Conservation (phyloP, 2,329 filamentous ascomycete species). For the Colletotrichum agaves region DNA sequence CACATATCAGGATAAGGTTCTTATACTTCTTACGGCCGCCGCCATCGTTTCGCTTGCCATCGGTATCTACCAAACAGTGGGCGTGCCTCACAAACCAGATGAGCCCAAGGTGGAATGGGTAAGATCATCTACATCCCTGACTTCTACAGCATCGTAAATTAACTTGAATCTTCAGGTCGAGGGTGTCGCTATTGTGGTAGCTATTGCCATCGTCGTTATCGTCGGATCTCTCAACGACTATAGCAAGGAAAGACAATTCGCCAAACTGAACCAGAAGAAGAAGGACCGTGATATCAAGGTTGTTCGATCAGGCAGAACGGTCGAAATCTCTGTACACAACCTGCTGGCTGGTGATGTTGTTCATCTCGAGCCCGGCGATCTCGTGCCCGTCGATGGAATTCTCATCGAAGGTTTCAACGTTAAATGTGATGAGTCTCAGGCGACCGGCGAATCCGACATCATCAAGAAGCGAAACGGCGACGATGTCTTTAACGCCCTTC, state of each 20-base stretch:
- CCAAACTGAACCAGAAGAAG: conserved; percentile 82
- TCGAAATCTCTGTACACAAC: conserved; percentile 76
- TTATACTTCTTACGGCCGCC: conserved; percentile 77
- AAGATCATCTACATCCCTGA: too few relatives aligned
- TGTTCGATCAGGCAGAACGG: conserved; percentile 75
- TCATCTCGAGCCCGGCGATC: conserved; percentile 78
- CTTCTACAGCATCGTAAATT: too few relatives aligned
- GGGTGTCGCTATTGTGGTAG: conserved; percentile 84
- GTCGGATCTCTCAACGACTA: conserved; percentile 84
- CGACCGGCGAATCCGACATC: conserved; percentile 82
- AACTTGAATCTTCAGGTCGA: conserved; percentile 59
- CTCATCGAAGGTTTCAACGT: conserved; percentile 78
- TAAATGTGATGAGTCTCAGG: conserved; percentile 82
- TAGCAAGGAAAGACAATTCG: conserved; percentile 84
- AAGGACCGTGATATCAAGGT: conserved; percentile 79
- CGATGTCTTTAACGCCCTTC: conserved; percentile 76
- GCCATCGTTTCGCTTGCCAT: conserved; percentile 79
- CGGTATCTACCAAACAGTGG: conserved; percentile 80
- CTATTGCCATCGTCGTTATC: conserved; percentile 79
- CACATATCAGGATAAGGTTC: conserved; percentile 85
- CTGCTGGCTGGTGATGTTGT: conserved; percentile 77
- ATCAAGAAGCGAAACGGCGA: conserved; percentile 75
- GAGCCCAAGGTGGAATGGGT: conserved; percentile 60
- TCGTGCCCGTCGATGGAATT: conserved; percentile 79
- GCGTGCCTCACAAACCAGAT: conserved; percentile 60